These are phyloP conservation scores for Apiospora arundinis DNA, from an alignment of 2,329 filamentous ascomycete genomes.

Conservation along the genomic window DNA sequence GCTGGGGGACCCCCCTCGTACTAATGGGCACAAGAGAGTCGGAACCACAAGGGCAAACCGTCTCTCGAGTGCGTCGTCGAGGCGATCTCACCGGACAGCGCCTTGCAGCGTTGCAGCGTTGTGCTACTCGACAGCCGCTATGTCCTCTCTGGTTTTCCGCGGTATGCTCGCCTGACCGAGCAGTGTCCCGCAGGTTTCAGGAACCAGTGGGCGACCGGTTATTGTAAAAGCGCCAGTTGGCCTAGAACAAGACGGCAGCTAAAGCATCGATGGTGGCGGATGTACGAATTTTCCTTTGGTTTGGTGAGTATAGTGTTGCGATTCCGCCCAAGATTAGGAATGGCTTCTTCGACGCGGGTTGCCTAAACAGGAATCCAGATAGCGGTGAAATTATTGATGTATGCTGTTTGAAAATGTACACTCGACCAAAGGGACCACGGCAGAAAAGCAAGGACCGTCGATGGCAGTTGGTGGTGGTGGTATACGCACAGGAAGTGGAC, in stretches of 20 bases:
- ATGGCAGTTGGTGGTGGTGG: not conserved
- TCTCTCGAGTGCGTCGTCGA: conserved; percentile 5
- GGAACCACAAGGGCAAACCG: conserved; percentile 12
- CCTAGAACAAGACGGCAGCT: conserved; percentile 21
- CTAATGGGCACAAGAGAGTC: conserved; percentile 30
- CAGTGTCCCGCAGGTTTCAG: conserved; percentile 20
- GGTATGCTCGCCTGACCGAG: conserved; percentile 23
- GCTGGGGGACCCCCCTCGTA: conserved; percentile 35
- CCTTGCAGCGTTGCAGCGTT: conserved; percentile 31
- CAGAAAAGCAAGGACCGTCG: conserved; percentile 10
- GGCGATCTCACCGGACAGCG: conserved; percentile 17
- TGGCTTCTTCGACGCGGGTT: conserved; percentile 28
- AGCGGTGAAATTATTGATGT: conserved; percentile 20
- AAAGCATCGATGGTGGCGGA: conserved; percentile 32
- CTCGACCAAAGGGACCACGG: not conserved
- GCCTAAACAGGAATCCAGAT: conserved; percentile 36
- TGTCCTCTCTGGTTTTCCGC: conserved; percentile 19
- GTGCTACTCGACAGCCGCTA: conserved; percentile 37
- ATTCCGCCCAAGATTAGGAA: not conserved
- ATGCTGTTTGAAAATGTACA: not conserved
- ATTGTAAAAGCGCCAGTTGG: conserved; percentile 18
- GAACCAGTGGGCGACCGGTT: conserved; percentile 20
- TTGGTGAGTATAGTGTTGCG: conserved; percentile 8
- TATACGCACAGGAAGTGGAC: not conserved
- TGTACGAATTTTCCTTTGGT: conserved; percentile 15